phyloP scores from a whole-genome alignment of 306 rosid species.

The Acacia confusa region DNA sequence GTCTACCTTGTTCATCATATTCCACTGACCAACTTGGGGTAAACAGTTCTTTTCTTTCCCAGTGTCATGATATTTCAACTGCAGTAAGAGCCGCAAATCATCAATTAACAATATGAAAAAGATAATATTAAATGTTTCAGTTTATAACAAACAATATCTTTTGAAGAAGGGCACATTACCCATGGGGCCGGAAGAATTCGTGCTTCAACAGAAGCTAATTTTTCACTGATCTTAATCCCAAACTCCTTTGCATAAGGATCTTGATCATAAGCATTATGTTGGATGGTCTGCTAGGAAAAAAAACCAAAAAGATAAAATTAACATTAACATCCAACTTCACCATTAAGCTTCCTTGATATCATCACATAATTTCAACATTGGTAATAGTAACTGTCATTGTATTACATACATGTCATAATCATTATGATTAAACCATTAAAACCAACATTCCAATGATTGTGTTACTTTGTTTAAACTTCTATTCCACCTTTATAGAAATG shows the following conservation, averaged over 20 bases:
- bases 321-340: slow-evolving; percentile 11
- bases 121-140: neutral
- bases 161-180: slow-evolving; percentile 55
- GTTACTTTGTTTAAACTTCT: neutral
- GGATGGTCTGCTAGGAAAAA: slow-evolving; percentile 60
- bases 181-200: slow-evolving; percentile 98
- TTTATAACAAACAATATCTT: slow-evolving; percentile 16
- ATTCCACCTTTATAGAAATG: neutral
- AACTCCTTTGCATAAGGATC: slow-evolving; percentile 98
- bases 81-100: slow-evolving; percentile 30
- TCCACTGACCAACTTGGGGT: slow-evolving; percentile 99
- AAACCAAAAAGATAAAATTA: slow-evolving; percentile 10
- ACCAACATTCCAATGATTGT: neutral
- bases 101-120: slow-evolving; percentile 16
- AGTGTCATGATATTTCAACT: slow-evolving; percentile 92
- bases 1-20: slow-evolving; percentile 96
- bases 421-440: neutral
- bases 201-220: slow-evolving; percentile 89
- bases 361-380: neutral
- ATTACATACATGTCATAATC: neutral
- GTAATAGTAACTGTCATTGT: neutral
- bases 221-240: slow-evolving; percentile 86
- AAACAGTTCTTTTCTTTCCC: slow-evolving; percentile 96
- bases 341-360: slow-evolving; percentile 18
- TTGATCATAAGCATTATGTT: slow-evolving; percentile 81